phyloP scores from a whole-genome alignment of 306 rosid species.

The Gynostemma pentaphyllum region DNA sequence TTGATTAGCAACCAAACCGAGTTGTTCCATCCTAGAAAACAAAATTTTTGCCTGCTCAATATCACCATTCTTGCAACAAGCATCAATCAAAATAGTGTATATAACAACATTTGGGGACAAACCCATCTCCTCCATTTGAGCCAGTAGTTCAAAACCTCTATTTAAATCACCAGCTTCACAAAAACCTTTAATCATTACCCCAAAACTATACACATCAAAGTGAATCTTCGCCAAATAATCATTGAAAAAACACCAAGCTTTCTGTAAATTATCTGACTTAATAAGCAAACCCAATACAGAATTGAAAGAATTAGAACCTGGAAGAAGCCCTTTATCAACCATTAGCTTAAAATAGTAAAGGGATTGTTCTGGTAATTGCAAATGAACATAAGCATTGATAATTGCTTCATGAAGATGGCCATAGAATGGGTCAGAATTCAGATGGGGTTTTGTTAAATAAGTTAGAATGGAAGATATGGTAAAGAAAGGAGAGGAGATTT shows the following conservation, averaged over 20 bases:
- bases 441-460: constrained; percentile 27
- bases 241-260: constrained; percentile 45
- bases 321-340: constrained; percentile 30
- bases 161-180: constrained; percentile 52
- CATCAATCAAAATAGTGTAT: constrained; percentile 61
- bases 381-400: constrained; percentile 39
- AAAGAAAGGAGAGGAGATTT: constrained; percentile 21
- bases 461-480: constrained; percentile 34
- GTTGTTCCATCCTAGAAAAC: constrained; percentile 44
- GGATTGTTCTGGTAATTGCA: constrained; percentile 38
- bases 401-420: constrained; percentile 32
- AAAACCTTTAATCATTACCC: constrained; percentile 59
- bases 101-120: constrained; percentile 53
- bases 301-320: constrained; percentile 42
- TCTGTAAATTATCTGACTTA: constrained; percentile 24
- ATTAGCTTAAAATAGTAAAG: constrained; percentile 35
- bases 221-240: constrained; percentile 23
- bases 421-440: constrained; percentile 5
- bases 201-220: constrained; percentile 52
- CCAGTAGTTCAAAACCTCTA: constrained; percentile 46
- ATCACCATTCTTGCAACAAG: constrained; percentile 64
- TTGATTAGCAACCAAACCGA: constrained; percentile 49
- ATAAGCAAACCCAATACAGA: constrained; percentile 37
- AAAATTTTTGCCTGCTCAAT: constrained; percentile 42
- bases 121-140: constrained; percentile 28